phyloP scores from a whole-genome alignment of 495 filamentous ascomycete genomes.

The Glutinoglossum americanum region DNA sequence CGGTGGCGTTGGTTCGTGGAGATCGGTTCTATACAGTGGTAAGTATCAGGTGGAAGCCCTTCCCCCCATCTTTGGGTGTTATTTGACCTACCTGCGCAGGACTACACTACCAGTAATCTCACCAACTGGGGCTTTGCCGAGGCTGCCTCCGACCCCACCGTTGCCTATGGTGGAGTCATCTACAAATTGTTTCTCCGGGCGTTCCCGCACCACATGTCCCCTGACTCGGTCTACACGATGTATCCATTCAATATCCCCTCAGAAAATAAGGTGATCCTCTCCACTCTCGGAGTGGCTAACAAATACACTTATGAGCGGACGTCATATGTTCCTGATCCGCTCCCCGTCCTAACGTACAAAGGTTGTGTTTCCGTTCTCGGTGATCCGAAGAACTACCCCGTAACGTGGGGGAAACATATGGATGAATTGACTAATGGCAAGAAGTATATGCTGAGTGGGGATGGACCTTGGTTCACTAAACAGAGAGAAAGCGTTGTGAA shows the following conservation, averaged over 20 bases:
- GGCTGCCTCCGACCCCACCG: slow-evolving; percentile 23
- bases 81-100: slow-evolving; percentile 4
- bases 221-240: slow-evolving; percentile 34
- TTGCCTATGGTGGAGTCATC: slow-evolving; percentile 36
- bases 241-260: slow-evolving; percentile 36
- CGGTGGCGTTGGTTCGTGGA: slow-evolving; percentile 22
- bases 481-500: not conserved
- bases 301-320: slow-evolving; percentile 32
- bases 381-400: slow-evolving; percentile 30
- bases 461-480: not conserved
- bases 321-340: slow-evolving; percentile 9
- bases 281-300: slow-evolving; percentile 21
- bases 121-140: slow-evolving; percentile 60
- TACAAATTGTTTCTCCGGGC: slow-evolving; percentile 38
- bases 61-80: not conserved
- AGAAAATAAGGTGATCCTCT: slow-evolving; percentile 30
- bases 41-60: not conserved
- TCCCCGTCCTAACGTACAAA: slow-evolving; percentile 24
- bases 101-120: slow-evolving; percentile 50
- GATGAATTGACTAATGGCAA: not conserved
- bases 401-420: slow-evolving; percentile 32
- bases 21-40: slow-evolving; percentile 23
- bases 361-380: slow-evolving; percentile 26
- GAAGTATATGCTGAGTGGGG: not conserved
- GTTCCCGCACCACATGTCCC: slow-evolving; percentile 35